Evolutionary conservation across 1,139 yeast species (phyloP).

Genomic region (Hyphopichia fennica): DNA sequence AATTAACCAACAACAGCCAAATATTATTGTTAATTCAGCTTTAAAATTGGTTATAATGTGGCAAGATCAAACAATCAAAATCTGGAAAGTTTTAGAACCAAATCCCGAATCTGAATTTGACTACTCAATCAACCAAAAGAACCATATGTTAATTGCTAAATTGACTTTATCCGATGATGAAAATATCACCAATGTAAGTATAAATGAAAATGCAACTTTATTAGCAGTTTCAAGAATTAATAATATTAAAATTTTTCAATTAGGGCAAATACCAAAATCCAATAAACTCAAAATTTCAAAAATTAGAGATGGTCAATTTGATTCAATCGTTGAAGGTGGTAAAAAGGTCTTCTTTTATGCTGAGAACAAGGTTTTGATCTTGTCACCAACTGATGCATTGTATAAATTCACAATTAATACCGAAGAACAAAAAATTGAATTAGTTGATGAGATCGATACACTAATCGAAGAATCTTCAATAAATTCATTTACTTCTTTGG

Average conservation of each 20-base stretch:
- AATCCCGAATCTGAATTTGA: background rate
- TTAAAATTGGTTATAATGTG: conserved; percentile 66
- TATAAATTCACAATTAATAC: conserved; percentile 44
- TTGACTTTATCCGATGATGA: conserved; percentile 75
- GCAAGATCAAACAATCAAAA: conserved; percentile 79
- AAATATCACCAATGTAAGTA: conserved; percentile 68
- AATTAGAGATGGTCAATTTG: conserved; percentile 49
- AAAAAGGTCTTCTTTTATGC: conserved; percentile 48
- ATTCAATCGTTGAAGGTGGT: conserved; percentile 55
- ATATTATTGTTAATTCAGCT: conserved; percentile 49
- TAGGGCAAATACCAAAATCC: conserved; percentile 30
- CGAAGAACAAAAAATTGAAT: conserved; percentile 22
- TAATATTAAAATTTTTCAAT: conserved; percentile 66
- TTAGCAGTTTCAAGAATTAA: conserved; percentile 72
- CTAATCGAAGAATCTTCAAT: conserved; percentile 21
- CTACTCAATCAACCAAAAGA: conserved; percentile 22
- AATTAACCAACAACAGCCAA: conserved; percentile 60
- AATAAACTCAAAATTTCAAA: conserved; percentile 52
- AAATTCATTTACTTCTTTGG: conserved; percentile 21
- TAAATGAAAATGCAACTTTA: conserved; percentile 64
- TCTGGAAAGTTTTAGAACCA: conserved; percentile 60
- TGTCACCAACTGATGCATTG: conserved; percentile 68
- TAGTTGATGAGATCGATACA: conserved; percentile 43
- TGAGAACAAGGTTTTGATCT: conserved; percentile 48
- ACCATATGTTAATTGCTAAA: conserved; percentile 60